phyloP scores from a whole-genome alignment of 352 stramenopile species.

The Nothophytophthora sp. region DNA sequence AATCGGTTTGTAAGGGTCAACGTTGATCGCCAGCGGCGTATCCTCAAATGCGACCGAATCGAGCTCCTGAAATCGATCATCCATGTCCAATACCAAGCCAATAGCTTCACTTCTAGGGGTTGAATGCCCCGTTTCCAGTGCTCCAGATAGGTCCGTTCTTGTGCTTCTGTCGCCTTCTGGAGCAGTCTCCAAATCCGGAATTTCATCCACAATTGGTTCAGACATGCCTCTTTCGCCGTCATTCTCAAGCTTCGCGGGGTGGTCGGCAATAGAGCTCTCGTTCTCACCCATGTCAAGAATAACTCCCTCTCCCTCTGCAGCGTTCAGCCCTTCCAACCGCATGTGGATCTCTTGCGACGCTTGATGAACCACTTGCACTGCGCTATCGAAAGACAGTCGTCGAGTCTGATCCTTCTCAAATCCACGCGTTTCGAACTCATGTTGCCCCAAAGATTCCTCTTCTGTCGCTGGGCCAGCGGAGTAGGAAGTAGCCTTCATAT shows the following conservation, averaged over 20 bases:
- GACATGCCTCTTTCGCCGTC: not conserved
- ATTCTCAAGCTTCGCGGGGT: no score
- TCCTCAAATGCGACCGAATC: not conserved
- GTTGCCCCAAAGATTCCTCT: not conserved
- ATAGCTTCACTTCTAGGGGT: not conserved
- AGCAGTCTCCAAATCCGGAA: not conserved
- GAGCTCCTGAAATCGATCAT: not conserved
- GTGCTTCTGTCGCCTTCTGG: not conserved
- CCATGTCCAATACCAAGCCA: not conserved
- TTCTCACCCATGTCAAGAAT: not conserved
- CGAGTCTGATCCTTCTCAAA: not conserved
- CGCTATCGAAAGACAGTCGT: not conserved
- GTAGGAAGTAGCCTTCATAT: no score
- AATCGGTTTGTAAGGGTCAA: conserved; percentile 26
- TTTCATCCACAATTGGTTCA: not conserved
- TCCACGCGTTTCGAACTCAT: not conserved
- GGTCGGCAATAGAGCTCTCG: not conserved
- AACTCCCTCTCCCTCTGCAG: no score
- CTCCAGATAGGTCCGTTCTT: no score
- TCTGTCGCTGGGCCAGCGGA: not conserved
- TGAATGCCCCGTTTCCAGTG: no score
- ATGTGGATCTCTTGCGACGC: not conserved
- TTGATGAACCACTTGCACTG: not conserved
- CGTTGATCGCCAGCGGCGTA: conserved; percentile 4
- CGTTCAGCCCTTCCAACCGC: no score